Evolutionary conservation across 2,329 filamentous ascomycete genomes (phyloP), one percentile per base, ranked within the genome.

Genomic region (Aspergillus bombycis): DNA sequence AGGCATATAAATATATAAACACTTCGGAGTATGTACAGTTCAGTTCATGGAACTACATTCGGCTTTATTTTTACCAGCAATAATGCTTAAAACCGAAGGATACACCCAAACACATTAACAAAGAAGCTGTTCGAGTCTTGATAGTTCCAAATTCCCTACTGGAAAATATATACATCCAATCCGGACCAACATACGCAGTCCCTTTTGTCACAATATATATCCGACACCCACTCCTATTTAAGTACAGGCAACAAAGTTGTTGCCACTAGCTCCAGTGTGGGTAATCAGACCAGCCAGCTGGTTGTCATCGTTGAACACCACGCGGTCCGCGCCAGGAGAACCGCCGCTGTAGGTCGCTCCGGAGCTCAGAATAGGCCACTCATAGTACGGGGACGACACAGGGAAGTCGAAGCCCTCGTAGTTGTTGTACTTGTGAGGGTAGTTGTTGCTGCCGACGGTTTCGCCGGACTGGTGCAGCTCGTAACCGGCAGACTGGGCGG

Each of bases 251-350:
- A 91, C 87, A 77, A 92, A 92, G 77, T 85, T 81, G 74, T 91
- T 88, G 9, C 88, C 88, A 57, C 83, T 86, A 21, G 89, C 89
- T 32, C 89, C 89, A 26, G 87, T 90, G 72, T 92, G 90, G 0
- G 90, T 92, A 66, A 92, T 90, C 32, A 85, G 80, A 43, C 88
- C 89, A 16, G 88, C 89, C 52, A 86, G 82, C 62, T 83, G 63
- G 69, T 88, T 85, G 19, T 77, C 65, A 0, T 72, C 80, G 72
- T 87, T 89, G 78, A 91, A 87, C 36, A 90, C 77, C 59, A 91
- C 86, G 57, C 89, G 86, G 73, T 91, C 89, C 21, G 89, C 79
- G 43, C 89, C 89, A 1, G 89, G 89, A 1, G 84, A 85, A 28
- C 87, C 86, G 55, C 88, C 88, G 62, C 73, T 82, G 72, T 88